Evolutionary conservation across 768 basidiomycete species (phyloP).

Genomic region (Mycena latifolia): DNA sequence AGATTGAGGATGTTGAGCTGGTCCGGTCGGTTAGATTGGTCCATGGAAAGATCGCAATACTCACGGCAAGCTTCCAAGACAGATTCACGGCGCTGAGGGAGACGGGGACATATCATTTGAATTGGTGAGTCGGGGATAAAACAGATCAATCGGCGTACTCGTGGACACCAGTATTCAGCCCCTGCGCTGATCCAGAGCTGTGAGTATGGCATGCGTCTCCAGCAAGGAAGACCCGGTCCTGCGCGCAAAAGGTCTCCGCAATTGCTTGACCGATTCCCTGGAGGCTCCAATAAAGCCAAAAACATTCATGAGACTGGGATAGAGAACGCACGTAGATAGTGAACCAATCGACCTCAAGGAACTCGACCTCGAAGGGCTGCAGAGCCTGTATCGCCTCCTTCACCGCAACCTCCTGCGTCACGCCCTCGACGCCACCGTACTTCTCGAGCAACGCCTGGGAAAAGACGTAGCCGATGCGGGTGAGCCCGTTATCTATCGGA

Average conservation of each 20-base stretch:
- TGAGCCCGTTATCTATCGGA: constrained; percentile 37
- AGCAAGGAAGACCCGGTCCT: constrained; percentile 37
- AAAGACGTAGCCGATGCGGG: constrained; percentile 39
- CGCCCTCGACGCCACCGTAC: constrained; percentile 36
- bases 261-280: constrained; percentile 39
- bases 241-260: constrained; percentile 31
- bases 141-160: constrained; percentile 23
- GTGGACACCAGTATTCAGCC: constrained; percentile 38
- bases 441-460: constrained; percentile 36
- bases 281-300: not conserved
- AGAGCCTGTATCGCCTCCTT: constrained; percentile 33
- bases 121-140: not conserved
- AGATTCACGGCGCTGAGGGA: constrained; percentile 36
- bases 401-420: constrained; percentile 33
- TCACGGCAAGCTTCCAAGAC: constrained; percentile 39
- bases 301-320: not conserved
- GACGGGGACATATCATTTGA: not conserved
- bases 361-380: constrained; percentile 35
- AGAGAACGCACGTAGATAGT: constrained; percentile 31
- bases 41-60: not conserved
- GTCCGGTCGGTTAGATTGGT: not conserved
- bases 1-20: constrained; percentile 34
- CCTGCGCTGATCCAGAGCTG: constrained; percentile 38
- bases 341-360: constrained; percentile 34
- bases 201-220: constrained; percentile 41